phyloP scores from a whole-genome alignment of 1,139 yeast species.

The Diutina catenulata region DNA sequence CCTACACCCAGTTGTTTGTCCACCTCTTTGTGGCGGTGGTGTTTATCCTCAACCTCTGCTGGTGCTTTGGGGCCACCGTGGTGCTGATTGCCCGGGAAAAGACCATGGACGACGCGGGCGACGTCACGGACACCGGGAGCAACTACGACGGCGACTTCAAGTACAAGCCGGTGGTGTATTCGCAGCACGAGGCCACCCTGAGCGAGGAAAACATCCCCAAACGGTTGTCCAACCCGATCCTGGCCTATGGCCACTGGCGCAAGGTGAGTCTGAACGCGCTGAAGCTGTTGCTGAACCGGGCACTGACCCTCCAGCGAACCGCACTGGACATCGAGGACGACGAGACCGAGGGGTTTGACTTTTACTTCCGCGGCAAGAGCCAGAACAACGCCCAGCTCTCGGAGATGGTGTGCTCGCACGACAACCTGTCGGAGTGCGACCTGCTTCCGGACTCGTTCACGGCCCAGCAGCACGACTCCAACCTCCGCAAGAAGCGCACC shows the following conservation, averaged over 20 bases:
- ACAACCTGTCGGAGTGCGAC: background rate
- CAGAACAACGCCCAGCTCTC: background rate
- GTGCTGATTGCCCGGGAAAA: slow-evolving; percentile 8
- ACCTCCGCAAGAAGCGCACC: slow-evolving; percentile 10
- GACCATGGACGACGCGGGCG: background rate
- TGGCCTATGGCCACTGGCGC: slow-evolving; percentile 3
- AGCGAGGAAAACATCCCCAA: slow-evolving; percentile 3
- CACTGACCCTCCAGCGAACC: no score
- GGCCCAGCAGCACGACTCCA: slow-evolving; percentile 9
- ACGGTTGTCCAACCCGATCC: background rate
- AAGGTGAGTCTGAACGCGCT: background rate
- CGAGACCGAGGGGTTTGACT: background rate
- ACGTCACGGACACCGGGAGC: background rate
- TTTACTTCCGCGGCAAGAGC: background rate
- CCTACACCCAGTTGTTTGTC: slow-evolving; percentile 28
- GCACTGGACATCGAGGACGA: no score
- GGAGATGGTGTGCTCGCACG: no score
- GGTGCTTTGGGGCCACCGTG: slow-evolving; percentile 20
- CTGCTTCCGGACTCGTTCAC: slow-evolving; percentile 6
- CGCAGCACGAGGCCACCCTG: slow-evolving; percentile 6
- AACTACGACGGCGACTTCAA: background rate
- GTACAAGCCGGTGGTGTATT: background rate
- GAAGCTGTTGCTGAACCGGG: background rate
- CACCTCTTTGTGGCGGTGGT: slow-evolving; percentile 26
- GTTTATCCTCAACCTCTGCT: slow-evolving; percentile 23